Evolutionary conservation across 129 eudicot species (phyloP), one percentile per base, ranked within the genome.

Genomic region (Tagetes patula): DNA sequence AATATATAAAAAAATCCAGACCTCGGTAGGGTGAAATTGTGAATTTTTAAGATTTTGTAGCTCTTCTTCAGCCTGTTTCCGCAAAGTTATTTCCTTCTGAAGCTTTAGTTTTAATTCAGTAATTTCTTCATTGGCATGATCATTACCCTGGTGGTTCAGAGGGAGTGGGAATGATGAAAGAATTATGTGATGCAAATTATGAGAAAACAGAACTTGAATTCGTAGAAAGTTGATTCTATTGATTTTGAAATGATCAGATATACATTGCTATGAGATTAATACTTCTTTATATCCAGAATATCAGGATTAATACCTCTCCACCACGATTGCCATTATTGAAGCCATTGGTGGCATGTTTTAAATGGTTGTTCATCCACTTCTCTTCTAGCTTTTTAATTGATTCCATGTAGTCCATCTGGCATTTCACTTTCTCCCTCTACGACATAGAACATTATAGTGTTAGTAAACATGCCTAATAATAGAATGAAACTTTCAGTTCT

Each of bases 381-480:
- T 95, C 99, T 82, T 95, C 99, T 4, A 95, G 97, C 88, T 91
- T 82, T 80, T 95, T 91, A 42, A 95, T 91, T 36, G 99, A 95
- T 78, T 95, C 99, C 92, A 91, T 86, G 83, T 95, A 95, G 50
- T 95, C 99, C 97, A 88, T 88, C 82, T 95, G 99, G 63, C 97
- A 95, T 78, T 91, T 95, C 77, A 81, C 69, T 80, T 88, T 91
- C 85, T 95, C 99, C 86, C 90, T 91, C 99, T 95, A 75, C 42
- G 20, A 70, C 38, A 78, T 38, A 64, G 1, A 67, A 27, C 65
- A 79, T 64, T 65, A 11, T 33, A 80, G 34, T 38, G 65, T 65
- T 42, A 53, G 62, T 9, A 59, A 43, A 48, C 59, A 34, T 56
- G 76, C 63, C n/a, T 58, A 30, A n/a, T 10, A n/a, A 72, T 40